These are phyloP conservation scores for Chimonanthus salicifolius DNA, from an alignment of 164 flowering plant species.

Conservation along the genomic window DNA sequence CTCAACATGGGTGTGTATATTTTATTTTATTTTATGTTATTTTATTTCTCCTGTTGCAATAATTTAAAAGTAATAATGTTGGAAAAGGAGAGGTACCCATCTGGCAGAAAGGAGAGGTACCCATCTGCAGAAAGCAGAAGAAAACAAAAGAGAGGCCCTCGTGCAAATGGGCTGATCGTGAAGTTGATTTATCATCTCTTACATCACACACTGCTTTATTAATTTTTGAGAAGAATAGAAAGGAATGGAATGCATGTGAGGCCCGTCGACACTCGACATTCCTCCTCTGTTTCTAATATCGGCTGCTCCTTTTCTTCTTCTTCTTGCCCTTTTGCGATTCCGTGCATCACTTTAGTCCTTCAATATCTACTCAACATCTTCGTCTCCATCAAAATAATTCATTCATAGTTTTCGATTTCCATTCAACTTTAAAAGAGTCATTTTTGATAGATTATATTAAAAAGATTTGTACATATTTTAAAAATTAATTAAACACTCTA, in stretches of 20 bases:
- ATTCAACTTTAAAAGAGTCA: too few species aligned
- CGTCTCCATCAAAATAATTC: not conserved
- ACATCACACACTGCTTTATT: not conserved
- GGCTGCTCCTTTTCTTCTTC: not conserved
- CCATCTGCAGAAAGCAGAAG: slow-evolving; percentile 12
- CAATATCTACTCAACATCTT: not conserved
- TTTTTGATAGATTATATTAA: too few species aligned
- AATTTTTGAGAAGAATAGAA: not conserved
- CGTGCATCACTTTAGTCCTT: not conserved
- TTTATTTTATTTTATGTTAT: too few species aligned
- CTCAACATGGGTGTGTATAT: too few species aligned
- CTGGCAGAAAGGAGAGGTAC: slow-evolving; percentile 8
- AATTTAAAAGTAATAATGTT: slow-evolving; percentile 7
- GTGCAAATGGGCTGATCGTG: slow-evolving; percentile 18
- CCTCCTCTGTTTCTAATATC: not conserved
- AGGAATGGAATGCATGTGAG: slow-evolving; percentile 10
- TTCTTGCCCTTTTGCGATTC: too few species aligned
- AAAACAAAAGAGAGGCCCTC: slow-evolving; percentile 26
- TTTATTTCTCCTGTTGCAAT: not conserved
- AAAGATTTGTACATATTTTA: too few species aligned
- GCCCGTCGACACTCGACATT: slow-evolving; percentile 3
- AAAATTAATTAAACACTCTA: too few species aligned
- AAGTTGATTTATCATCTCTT: not conserved
- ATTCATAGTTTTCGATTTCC: too few species aligned
- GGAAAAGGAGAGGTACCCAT: slow-evolving; percentile 6